phyloP scores from a whole-genome alignment of 2,329 filamentous ascomycete genomes.

The Beauveria asiatica region DNA sequence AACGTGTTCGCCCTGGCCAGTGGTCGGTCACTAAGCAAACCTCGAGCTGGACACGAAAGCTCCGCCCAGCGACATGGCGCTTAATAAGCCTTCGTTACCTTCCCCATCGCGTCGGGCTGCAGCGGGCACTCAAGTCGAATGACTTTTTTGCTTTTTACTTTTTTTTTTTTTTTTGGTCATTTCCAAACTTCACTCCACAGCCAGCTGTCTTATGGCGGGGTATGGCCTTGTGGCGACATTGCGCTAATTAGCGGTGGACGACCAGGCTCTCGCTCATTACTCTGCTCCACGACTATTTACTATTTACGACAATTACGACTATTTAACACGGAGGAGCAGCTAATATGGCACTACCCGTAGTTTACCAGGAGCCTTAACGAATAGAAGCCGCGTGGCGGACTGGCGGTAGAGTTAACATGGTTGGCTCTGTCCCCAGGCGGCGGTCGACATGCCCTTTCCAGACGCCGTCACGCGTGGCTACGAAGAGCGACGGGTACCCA shows the following conservation, averaged over 20 bases:
- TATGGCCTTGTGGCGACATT: neutral
- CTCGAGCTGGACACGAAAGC: neutral
- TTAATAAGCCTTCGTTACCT: neutral
- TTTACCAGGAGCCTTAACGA: neutral
- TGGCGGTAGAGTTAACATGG: neutral
- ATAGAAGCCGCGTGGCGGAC: neutral
- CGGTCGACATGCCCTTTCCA: neutral
- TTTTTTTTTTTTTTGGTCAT: neutral
- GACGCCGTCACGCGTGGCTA: neutral
- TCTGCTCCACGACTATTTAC: neutral
- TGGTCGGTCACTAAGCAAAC: neutral
- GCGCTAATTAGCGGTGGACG: neutral
- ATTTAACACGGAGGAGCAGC: neutral
- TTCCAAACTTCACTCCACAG: neutral
- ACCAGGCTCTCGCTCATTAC: neutral
- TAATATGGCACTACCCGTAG: neutral
- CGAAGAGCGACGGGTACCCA: neutral
- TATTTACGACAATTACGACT: neutral
- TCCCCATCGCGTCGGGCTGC: neutral
- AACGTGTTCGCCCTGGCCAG: neutral
- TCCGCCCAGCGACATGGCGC: conserved; percentile 5
- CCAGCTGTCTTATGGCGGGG: neutral
- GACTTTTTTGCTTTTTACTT: neutral
- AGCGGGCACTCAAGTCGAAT: neutral
- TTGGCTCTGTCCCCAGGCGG: neutral